phyloP scores from a whole-genome alignment of 805 yeast genomes.

The Lipomyces orientalis region DNA sequence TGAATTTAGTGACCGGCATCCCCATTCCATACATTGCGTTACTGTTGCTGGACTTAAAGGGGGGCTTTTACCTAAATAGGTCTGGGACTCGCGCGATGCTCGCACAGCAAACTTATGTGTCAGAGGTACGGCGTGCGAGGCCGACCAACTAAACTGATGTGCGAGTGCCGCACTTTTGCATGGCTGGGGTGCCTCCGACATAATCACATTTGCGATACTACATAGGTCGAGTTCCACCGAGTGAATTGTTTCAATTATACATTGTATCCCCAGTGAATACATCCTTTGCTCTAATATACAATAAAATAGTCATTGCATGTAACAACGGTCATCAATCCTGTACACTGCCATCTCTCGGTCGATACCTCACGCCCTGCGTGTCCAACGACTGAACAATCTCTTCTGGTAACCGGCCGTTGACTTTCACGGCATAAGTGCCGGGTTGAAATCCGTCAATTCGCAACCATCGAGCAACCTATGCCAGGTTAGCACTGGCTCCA shows the following conservation, averaged over 20 bases:
- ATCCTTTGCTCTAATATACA: slow-evolving; percentile 1
- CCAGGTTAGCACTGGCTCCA: slow-evolving; percentile 4
- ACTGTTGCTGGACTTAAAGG: too few species aligned
- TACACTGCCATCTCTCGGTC: slow-evolving; percentile 88
- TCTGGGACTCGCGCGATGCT: too few species aligned
- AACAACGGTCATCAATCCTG: slow-evolving; percentile 44
- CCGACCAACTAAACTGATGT: too few species aligned
- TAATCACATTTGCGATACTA: too few species aligned
- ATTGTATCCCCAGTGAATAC: neutral
- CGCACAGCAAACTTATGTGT: too few species aligned
- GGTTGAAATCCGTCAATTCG: slow-evolving; percentile 86
- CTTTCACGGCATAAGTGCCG: slow-evolving; percentile 89
- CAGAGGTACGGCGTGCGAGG: too few species aligned
- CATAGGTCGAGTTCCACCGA: too few species aligned
- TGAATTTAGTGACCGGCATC: too few species aligned
- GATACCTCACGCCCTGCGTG: slow-evolving; percentile 76
- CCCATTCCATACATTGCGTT: too few species aligned
- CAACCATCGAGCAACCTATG: slow-evolving; percentile 80
- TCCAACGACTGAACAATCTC: slow-evolving; percentile 78
- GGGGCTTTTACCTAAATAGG: too few species aligned
- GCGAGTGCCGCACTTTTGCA: too few species aligned
- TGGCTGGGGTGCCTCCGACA: too few species aligned
- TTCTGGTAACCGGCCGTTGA: slow-evolving; percentile 87
- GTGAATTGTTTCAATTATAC: neutral
- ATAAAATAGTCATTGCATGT: neutral